Conservation (phyloP, 2,329 filamentous ascomycete genomes). For the Colletotrichum orbiculare region DNA sequence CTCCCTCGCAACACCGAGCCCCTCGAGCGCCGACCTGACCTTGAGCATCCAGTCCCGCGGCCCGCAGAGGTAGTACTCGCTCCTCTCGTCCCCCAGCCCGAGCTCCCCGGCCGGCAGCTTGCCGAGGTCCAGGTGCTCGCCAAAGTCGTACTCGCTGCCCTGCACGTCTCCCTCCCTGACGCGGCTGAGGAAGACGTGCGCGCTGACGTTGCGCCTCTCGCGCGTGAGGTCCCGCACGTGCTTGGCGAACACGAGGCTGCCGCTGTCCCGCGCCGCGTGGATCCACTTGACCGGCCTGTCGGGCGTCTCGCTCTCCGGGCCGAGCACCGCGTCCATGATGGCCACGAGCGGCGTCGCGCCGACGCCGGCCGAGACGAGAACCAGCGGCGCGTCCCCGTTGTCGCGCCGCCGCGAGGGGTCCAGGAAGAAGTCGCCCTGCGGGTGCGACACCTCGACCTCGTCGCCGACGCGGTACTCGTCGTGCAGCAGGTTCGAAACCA, state of each 20-base stretch:
- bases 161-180: slow-evolving; percentile 55
- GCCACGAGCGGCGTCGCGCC: slow-evolving; percentile 74
- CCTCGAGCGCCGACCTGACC: slow-evolving; percentile 62
- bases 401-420: slow-evolving; percentile 54
- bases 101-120: slow-evolving; percentile 64
- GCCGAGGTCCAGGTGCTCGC: slow-evolving; percentile 68
- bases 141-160: slow-evolving; percentile 69
- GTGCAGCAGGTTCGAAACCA: slow-evolving; percentile 66
- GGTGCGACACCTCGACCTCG: slow-evolving; percentile 65
- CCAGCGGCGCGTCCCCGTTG: slow-evolving; percentile 63
- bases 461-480: slow-evolving; percentile 60
- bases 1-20: slow-evolving; percentile 65
- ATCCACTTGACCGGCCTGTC: slow-evolving; percentile 69
- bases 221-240: slow-evolving; percentile 58
- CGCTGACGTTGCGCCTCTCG: slow-evolving; percentile 58
- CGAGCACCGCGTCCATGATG: slow-evolving; percentile 68
- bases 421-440: slow-evolving; percentile 71
- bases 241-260: slow-evolving; percentile 64
- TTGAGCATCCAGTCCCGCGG: slow-evolving; percentile 77
- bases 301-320: slow-evolving; percentile 40
- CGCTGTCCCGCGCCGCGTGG: slow-evolving; percentile 66
- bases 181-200: slow-evolving; percentile 68
- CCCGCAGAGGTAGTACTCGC: slow-evolving; percentile 80
- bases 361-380: slow-evolving; percentile 75
- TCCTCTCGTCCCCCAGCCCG: slow-evolving; percentile 61